Conservation (phyloP, 192 early-diverging fungal species). For the Backusella morwellensis region DNA sequence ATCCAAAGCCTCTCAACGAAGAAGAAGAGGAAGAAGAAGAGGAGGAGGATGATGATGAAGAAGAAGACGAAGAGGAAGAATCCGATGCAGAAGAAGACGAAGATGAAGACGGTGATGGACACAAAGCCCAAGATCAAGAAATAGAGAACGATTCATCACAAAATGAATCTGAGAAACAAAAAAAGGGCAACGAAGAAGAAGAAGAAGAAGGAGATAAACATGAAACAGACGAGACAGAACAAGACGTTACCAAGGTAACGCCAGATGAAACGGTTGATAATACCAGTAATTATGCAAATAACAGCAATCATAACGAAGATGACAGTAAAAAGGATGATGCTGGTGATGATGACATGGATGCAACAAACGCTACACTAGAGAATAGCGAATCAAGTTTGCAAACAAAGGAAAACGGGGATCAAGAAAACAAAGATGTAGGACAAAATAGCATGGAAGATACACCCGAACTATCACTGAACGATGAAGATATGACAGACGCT, state of each 20-base stretch:
- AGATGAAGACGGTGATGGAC: not conserved
- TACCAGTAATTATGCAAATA: not conserved
- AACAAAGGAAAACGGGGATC: not conserved
- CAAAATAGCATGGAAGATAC: constrained; percentile 10
- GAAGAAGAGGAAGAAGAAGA: constrained; percentile 35
- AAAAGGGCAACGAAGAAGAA: constrained; percentile 24
- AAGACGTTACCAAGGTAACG: not conserved
- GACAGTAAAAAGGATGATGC: not conserved
- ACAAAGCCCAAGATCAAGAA: not conserved
- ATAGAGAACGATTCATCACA: not conserved
- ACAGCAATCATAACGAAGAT: not conserved
- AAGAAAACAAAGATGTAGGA: not conserved
- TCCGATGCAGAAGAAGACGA: constrained; percentile 28
- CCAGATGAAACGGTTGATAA: not conserved
- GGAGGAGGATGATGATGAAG: not conserved
- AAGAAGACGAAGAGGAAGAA: constrained; percentile 11
- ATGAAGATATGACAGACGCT: constrained; percentile 2
- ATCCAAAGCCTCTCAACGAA: constrained; percentile 21
- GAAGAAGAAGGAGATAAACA: not conserved
- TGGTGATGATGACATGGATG: not conserved
- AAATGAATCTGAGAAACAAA: not conserved
- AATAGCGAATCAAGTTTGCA: not conserved
- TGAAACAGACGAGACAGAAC: not conserved
- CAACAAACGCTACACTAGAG: not conserved
- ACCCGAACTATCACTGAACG: not conserved